Base-by-base conservation (phyloP, 1,284 basidiomycete genomes). In the Thelephora terrestris region DNA sequence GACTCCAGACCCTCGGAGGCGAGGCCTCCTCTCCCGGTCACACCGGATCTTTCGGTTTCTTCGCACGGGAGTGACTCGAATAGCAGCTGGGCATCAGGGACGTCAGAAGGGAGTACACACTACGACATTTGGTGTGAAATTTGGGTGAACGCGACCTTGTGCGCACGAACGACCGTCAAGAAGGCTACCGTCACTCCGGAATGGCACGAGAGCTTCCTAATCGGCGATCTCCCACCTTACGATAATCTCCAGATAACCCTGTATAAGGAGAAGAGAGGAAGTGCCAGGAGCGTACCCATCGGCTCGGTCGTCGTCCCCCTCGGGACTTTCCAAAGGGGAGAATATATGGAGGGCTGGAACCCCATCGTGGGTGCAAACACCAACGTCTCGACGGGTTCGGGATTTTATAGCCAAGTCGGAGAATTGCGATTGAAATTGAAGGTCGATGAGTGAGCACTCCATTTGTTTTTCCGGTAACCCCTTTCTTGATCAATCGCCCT, bases 271-370 rank as follows among this genome's bases (percentile, higher is more conserved):
- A 85, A 81, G 67, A 77, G 74, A 54, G 58, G 75, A 10, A 14
- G 29, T 32, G 60, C 68, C 55, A 83, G 79, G 59, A 74, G 79
- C 4, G 56, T 64, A 3, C 57, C 71, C 21, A 56, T 88, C 37
- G 89, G 88, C 12, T 72, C 69, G 25, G 73, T 82, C n/a, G 70
- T 70, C 23, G 76, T 92, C 46, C 69, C 78, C 2, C 67, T 91
- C 25, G 66, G 67, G 6, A 84, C 85, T 57, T 85, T 91, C 56
- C 75, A 81, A 17, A 71, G 86, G 32, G 78, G 81, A 16, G 83
- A 88, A 55, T 61, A 67, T 7, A 71, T 87, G 12, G 88, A 91
- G 57, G 87, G 85, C 7, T 91, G 85, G 85, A 90, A 81, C 64
- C 83, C 86, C n/a, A 75, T 89, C 16, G 64, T 85, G 47, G 71